These are phyloP conservation scores for Fusarium siculi DNA, from an alignment of 2,329 filamentous ascomycete genomes.

Conservation along the genomic window DNA sequence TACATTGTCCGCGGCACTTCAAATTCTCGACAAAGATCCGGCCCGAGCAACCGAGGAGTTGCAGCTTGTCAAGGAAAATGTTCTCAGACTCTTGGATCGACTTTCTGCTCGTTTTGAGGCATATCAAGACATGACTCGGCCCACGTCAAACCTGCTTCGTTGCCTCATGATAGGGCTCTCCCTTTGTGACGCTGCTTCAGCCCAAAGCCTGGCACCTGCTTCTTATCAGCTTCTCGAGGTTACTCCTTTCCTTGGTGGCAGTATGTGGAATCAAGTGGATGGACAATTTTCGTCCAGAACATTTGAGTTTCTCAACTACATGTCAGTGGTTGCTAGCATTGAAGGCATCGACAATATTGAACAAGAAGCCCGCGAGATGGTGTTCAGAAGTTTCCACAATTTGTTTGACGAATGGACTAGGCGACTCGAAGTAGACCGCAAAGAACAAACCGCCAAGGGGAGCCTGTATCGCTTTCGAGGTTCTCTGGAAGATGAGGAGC, in stretches of 20 bases:
- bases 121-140: conserved; percentile 87
- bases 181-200: conserved; percentile 61
- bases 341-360: conserved; percentile 59
- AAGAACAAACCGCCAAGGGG: conserved; percentile 76
- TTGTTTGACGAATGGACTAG: conserved; percentile 86
- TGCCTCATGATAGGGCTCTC: conserved; percentile 81
- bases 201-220: conserved; percentile 52
- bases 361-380: conserved; percentile 57
- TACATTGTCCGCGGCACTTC: conserved; percentile 53
- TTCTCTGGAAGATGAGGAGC: conserved; percentile 79
- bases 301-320: conserved; percentile 58
- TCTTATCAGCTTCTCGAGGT: conserved; percentile 55
- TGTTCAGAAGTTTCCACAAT: conserved; percentile 74
- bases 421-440: conserved; percentile 79
- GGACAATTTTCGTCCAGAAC: conserved; percentile 39
- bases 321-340: conserved; percentile 53
- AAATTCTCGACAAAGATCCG: conserved; percentile 38
- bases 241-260: conserved; percentile 68
- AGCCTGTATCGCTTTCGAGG: conserved; percentile 88
- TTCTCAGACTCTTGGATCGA: conserved; percentile 76
- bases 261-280: conserved; percentile 44
- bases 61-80: conserved; percentile 63
- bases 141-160: conserved; percentile 81
- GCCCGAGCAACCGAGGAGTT: conserved; percentile 51
- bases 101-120: conserved; percentile 76